These are phyloP conservation scores for Cystobasidium onofrii DNA, from an alignment of 768 basidiomycete genomes.

Conservation along the genomic window DNA sequence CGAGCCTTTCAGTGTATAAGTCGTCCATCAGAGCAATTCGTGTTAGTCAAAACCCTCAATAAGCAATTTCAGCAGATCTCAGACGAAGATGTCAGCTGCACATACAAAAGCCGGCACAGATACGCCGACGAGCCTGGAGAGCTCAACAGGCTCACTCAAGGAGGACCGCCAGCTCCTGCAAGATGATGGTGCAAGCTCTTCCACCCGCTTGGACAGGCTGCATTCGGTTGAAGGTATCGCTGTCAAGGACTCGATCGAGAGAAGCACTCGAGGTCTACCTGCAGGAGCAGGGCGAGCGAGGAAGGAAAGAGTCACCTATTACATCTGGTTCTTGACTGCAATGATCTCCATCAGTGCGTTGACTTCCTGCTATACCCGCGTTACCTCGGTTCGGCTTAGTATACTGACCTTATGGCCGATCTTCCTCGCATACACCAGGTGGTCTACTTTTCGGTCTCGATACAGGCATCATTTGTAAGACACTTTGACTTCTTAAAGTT, in stretches of 20 bases:
- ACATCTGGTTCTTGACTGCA: slow-evolving; percentile 24
- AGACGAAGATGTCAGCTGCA: neutral
- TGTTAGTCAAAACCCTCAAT: neutral
- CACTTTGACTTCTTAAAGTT: neutral
- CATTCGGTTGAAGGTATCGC: neutral
- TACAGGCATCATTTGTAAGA: slow-evolving; percentile 26
- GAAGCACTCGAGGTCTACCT: neutral
- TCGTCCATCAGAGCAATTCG: neutral
- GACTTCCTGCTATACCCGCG: neutral
- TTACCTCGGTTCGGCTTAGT: slow-evolving; percentile 2
- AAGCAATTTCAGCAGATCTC: neutral
- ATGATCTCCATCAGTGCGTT: slow-evolving; percentile 25
- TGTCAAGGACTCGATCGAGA: slow-evolving; percentile 1
- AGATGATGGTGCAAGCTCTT: neutral
- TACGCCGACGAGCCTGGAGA: neutral
- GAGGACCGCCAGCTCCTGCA: slow-evolving; percentile 20
- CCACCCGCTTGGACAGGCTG: neutral
- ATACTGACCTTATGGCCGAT: neutral
- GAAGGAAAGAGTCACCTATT: slow-evolving; percentile 11
- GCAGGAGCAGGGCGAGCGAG: neutral
- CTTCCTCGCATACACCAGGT: neutral
- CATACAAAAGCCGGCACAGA: neutral
- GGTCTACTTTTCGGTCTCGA: slow-evolving; percentile 26
- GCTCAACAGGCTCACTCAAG: slow-evolving; percentile 20
- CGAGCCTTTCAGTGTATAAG: neutral